phyloP scores from a whole-genome alignment of 805 yeast species.

The Tetrapisispora pingtungensis region DNA sequence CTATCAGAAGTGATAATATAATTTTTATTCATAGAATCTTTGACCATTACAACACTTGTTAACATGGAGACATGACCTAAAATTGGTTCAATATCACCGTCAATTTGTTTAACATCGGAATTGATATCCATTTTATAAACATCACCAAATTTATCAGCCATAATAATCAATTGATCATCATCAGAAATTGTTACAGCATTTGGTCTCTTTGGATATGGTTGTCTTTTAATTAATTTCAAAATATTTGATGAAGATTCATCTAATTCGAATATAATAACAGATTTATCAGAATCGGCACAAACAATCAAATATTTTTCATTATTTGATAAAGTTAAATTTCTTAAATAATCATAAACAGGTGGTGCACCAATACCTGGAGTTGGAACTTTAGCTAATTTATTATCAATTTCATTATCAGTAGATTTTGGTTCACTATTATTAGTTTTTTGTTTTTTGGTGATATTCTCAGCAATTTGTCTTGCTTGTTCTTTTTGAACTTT shows the following conservation, averaged over 20 bases:
- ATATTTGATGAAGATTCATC: conserved; percentile 29
- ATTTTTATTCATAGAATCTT: conserved; percentile 28
- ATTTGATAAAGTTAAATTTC: conserved; percentile 47
- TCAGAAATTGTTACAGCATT: conserved; percentile 57
- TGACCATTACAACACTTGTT: conserved; percentile 45
- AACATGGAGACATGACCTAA: conserved; percentile 96
- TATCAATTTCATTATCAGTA: conserved; percentile 30
- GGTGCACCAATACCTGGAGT: conserved; percentile 64
- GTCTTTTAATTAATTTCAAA: conserved; percentile 51
- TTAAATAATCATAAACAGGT: conserved; percentile 53
- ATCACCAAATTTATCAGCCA: conserved; percentile 96
- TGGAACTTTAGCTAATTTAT: conserved; percentile 44
- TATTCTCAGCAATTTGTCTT: conserved; percentile 23
- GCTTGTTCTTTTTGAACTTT: conserved; percentile 36
- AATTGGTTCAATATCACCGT: conserved; percentile 44
- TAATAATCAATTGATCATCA: conserved; percentile 42
- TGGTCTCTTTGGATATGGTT: conserved; percentile 87
- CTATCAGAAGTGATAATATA: conserved; percentile 76
- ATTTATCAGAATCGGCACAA: conserved; percentile 76
- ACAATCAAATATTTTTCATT: conserved; percentile 49
- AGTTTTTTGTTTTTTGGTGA: conserved; percentile 28
- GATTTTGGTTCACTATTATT: conserved; percentile 16
- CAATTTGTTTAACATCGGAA: conserved; percentile 22
- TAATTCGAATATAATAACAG: conserved; percentile 51
- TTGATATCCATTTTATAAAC: conserved; percentile 55